Evolutionary conservation across 805 yeast genomes (phyloP).

Genomic region (Lipomyces sp.): DNA sequence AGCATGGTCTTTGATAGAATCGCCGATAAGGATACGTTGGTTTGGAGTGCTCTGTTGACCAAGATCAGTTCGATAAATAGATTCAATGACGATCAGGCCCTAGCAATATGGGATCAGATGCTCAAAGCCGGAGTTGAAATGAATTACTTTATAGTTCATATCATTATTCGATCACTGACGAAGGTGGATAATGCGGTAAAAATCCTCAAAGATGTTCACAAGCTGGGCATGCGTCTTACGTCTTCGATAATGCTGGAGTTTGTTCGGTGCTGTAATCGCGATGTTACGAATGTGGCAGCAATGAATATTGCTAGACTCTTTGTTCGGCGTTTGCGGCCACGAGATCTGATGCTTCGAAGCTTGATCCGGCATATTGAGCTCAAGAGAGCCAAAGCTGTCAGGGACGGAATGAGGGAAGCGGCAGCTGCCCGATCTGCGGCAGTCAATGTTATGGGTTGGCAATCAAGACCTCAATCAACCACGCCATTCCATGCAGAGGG

Average conservation of each 20-base stretch:
- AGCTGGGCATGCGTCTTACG: not conserved
- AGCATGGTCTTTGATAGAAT: constrained; percentile 14
- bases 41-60: constrained; percentile 24
- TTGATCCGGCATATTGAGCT: constrained; percentile 2
- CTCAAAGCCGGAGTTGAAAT: constrained; percentile 11
- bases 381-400: constrained; percentile 1
- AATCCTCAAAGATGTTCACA: constrained; percentile 5
- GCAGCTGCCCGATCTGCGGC: not conserved
- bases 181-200: constrained; percentile 12
- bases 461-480: not conserved
- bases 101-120: constrained; percentile 18
- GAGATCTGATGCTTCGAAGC: not conserved
- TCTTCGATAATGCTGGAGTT: constrained; percentile 17
- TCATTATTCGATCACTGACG: constrained; percentile 14
- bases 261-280: constrained; percentile 29
- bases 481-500: not conserved
- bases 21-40: constrained; percentile 15
- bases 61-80: constrained; percentile 7
- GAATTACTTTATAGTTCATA: constrained; percentile 15
- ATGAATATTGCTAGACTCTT: constrained; percentile 19
- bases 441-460: not conserved
- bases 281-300: constrained; percentile 17
- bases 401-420: not conserved
- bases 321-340: constrained; percentile 3
- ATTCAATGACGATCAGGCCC: constrained; percentile 14